Percentiles rank a stretch among this genome's conserved stretches.
These are phyloP conservation scores for Ramaria rubella DNA, from an alignment of 768 basidiomycete genomes.

Conservation along the genomic window DNA sequence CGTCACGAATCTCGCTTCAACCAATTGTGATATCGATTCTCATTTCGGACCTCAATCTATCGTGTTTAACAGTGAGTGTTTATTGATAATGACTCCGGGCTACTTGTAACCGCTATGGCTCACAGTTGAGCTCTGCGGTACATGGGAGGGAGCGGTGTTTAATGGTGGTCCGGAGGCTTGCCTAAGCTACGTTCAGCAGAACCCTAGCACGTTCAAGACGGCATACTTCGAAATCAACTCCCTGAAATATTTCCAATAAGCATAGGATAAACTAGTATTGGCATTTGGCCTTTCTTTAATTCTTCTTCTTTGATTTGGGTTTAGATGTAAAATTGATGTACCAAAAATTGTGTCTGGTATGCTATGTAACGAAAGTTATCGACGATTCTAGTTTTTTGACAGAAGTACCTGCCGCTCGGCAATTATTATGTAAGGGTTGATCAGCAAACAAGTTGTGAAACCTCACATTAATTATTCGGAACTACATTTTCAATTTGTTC, in stretches of 20 bases:
- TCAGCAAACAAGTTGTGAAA: no score
- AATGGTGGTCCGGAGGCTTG: constrained; percentile 9
- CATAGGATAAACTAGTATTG: no score
- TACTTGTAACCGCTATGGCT: background rate
- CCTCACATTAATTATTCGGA: no score
- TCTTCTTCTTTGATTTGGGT: background rate
- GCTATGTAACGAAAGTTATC: no score
- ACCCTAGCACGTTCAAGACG: constrained; percentile 9
- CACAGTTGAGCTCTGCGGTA: constrained; percentile 13
- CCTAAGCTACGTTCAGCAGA: constrained; percentile 11
- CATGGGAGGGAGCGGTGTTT: constrained; percentile 14
- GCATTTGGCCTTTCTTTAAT: no score
- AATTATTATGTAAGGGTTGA: no score
- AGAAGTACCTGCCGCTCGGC: no score
- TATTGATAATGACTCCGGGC: background rate
- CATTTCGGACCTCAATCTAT: constrained; percentile 12
- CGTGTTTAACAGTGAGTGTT: constrained; percentile 10
- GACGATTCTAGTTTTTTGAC: no score
- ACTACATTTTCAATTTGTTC: no score
- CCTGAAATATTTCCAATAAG: constrained; percentile 5
- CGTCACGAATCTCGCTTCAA: constrained; percentile 8
- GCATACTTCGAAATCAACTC: constrained; percentile 13
- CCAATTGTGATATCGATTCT: constrained; percentile 9
- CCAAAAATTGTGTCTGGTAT: no score
- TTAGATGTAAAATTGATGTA: background rate